Percentiles rank a stretch among this genome's conserved stretches.
These are phyloP conservation scores for Candida glucosophila DNA, from an alignment of 1,139 yeast genomes.

Conservation along the genomic window DNA sequence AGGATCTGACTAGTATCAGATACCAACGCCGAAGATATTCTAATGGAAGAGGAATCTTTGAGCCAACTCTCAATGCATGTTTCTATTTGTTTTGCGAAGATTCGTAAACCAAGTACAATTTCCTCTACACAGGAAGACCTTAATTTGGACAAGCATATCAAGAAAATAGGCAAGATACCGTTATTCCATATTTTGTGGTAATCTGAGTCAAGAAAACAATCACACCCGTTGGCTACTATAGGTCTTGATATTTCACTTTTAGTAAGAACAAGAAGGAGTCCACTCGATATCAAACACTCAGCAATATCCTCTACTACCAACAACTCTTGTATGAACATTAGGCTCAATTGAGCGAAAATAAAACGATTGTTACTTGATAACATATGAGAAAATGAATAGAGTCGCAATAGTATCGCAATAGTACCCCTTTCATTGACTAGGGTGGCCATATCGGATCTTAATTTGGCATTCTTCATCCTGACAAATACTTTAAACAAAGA, in stretches of 20 bases:
- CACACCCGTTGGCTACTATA: slow-evolving; percentile 59
- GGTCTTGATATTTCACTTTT: slow-evolving; percentile 67
- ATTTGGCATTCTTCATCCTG: slow-evolving; percentile 37
- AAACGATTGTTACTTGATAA: slow-evolving; percentile 55
- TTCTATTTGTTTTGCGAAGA: slow-evolving; percentile 59
- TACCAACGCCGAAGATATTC: slow-evolving; percentile 55
- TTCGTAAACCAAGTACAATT: slow-evolving; percentile 51
- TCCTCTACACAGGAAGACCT: slow-evolving; percentile 63
- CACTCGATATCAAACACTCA: slow-evolving; percentile 53
- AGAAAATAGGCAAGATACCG: slow-evolving; percentile 65
- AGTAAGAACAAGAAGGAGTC: slow-evolving; percentile 60
- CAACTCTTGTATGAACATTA: slow-evolving; percentile 64
- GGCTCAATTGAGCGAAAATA: slow-evolving; percentile 63
- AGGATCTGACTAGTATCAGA: slow-evolving; percentile 79
- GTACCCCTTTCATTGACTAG: slow-evolving; percentile 53
- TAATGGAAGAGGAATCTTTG: slow-evolving; percentile 42
- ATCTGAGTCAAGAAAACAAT: slow-evolving; percentile 40
- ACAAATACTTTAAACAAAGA: slow-evolving; percentile 56
- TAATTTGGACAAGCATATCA: slow-evolving; percentile 51
- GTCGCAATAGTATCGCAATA: slow-evolving; percentile 50
- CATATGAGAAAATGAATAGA: slow-evolving; percentile 62
- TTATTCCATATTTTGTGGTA: slow-evolving; percentile 75
- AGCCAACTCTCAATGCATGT: slow-evolving; percentile 66
- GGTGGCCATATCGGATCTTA: slow-evolving; percentile 44
- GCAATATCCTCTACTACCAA: slow-evolving; percentile 58